These are phyloP conservation scores for Rhododendron griersonianum DNA, from an alignment of 148 eudicot genomes.

Conservation along the genomic window DNA sequence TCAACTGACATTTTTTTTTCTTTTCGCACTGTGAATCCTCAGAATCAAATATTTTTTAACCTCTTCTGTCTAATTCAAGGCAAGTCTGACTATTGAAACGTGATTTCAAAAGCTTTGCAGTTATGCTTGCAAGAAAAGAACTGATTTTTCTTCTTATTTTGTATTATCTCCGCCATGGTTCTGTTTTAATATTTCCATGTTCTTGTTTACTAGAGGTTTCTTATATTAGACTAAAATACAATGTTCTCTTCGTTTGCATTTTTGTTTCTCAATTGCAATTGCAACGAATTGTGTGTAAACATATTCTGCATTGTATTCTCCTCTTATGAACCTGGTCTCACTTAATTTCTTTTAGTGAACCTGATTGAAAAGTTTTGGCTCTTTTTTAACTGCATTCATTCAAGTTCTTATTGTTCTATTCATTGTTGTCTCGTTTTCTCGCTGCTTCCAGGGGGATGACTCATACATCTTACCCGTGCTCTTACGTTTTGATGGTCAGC, in stretches of 20 bases:
- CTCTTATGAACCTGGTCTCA: neutral
- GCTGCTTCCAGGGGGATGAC: slow-evolving; percentile 61
- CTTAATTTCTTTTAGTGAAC: neutral
- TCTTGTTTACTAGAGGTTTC: neutral
- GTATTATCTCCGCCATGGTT: neutral
- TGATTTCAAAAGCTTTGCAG: neutral
- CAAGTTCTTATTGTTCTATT: neutral
- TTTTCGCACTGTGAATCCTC: neutral
- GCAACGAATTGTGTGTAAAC: neutral
- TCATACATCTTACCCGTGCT: slow-evolving; percentile 92
- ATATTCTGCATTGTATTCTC: neutral
- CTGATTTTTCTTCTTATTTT: neutral
- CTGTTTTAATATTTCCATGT: neutral
- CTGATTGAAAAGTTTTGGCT: neutral
- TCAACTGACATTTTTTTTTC: neutral
- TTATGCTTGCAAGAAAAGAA: neutral
- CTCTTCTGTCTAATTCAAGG: neutral
- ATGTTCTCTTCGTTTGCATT: neutral
- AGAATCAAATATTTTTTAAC: neutral
- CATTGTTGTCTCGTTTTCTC: slow-evolving; percentile 2
- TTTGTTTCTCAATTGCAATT: neutral
- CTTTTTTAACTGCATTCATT: neutral
- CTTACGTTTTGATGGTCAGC: slow-evolving; percentile 87
- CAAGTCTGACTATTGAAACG: neutral
- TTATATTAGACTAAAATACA: neutral